phyloP scores from a whole-genome alignment of 139 green algal species.

The Coelastrella sp. region DNA sequence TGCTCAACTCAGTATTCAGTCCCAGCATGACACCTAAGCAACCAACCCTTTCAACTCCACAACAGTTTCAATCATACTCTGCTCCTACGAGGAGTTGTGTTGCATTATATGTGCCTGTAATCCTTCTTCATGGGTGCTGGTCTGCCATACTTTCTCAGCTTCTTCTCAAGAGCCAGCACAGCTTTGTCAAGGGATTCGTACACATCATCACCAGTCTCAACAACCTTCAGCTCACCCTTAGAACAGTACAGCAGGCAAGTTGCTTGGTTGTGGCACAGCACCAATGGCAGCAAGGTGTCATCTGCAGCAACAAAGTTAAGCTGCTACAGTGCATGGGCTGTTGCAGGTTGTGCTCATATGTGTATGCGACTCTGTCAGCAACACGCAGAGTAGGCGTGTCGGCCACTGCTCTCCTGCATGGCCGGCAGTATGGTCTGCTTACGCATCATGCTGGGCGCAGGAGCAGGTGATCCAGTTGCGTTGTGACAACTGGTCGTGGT shows the following conservation, averaged over 20 bases:
- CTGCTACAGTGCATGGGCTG: neutral
- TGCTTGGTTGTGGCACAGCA: neutral
- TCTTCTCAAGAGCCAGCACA: slow-evolving; percentile 18
- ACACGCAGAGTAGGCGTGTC: too few relatives aligned
- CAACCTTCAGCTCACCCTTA: slow-evolving; percentile 1
- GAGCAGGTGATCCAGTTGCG: neutral
- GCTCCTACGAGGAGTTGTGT: too few relatives aligned
- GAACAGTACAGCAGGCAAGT: neutral
- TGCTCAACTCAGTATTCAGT: too few relatives aligned
- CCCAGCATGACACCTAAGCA: too few relatives aligned
- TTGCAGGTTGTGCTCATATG: neutral
- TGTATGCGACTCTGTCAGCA: too few relatives aligned
- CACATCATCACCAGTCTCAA: slow-evolving; percentile 23
- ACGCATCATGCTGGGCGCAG: neutral
- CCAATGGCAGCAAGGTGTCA: neutral
- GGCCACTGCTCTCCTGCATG: too few relatives aligned
- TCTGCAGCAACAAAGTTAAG: neutral
- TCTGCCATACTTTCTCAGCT: slow-evolving; percentile 1
- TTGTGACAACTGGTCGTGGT: neutral
- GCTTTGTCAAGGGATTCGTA: slow-evolving; percentile 31
- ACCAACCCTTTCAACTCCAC: too few relatives aligned
- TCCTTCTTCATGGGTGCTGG: slow-evolving; percentile 17
- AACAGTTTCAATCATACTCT: too few relatives aligned
- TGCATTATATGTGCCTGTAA: slow-evolving; percentile 2
- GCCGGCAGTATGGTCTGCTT: neutral